Conservation (phyloP, 2,329 filamentous ascomycete genomes). For the Epichloe scottii region DNA sequence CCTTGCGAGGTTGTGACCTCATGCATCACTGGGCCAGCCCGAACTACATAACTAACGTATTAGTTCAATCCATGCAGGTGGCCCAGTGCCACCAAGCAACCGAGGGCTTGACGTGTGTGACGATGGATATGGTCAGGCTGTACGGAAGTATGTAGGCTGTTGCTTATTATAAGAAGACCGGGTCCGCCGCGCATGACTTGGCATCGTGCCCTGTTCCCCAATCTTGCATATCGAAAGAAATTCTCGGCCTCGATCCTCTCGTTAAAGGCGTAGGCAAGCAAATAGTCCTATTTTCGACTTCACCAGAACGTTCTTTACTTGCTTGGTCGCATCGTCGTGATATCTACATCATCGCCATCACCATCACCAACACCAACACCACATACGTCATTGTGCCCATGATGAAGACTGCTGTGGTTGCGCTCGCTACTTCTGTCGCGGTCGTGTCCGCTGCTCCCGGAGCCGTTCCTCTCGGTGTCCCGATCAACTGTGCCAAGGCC, state of each 20-base stretch:
- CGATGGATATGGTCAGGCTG: not conserved
- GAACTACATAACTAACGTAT: no score
- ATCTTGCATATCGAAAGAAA: not conserved
- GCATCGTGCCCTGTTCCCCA: not conserved
- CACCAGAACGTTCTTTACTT: not conserved
- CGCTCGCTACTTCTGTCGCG: constrained; percentile 22
- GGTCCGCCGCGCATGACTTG: not conserved
- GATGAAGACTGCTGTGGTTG: constrained; percentile 23
- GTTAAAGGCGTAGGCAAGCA: not conserved
- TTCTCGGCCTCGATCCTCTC: not conserved
- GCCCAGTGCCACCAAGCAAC: not conserved
- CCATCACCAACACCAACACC: not conserved
- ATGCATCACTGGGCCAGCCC: no score
- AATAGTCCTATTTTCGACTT: not conserved
- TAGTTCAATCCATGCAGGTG: not conserved
- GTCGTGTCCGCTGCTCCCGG: constrained; percentile 26
- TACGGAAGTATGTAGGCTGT: no score
- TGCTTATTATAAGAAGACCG: constrained; percentile 2
- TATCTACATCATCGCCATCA: not conserved
- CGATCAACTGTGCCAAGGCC: constrained; percentile 26
- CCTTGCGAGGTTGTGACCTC: not conserved
- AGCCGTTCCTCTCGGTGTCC: constrained; percentile 17
- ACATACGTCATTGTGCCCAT: constrained; percentile 1
- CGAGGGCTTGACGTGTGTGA: not conserved
- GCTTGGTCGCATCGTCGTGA: not conserved